Conservation (phyloP, 768 basidiomycete species). For the Symmetrospora coprosmae region DNA sequence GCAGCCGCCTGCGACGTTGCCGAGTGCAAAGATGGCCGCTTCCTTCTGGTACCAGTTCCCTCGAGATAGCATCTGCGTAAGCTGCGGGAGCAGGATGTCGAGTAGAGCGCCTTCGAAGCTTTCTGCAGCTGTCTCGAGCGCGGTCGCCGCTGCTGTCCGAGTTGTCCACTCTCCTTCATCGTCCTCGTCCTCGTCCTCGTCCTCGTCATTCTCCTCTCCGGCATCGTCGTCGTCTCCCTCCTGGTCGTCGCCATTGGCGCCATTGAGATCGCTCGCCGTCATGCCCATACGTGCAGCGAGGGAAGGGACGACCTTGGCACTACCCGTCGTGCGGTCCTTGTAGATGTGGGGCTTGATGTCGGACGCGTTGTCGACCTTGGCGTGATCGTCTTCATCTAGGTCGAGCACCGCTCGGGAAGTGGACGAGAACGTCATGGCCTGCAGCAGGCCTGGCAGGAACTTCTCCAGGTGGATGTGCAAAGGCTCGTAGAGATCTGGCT, state of each 20-base stretch:
- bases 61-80: conserved; percentile 89
- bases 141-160: conserved; percentile 92
- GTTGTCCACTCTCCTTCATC: conserved; percentile 98
- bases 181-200: conserved; percentile 85
- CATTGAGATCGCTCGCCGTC: background rate
- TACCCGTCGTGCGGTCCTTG: conserved; percentile 55
- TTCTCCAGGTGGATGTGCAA: conserved; percentile 71
- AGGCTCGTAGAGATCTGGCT: conserved; percentile 67
- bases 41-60: conserved; percentile 85
- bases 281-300: conserved; percentile 4
- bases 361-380: conserved; percentile 66
- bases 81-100: conserved; percentile 67
- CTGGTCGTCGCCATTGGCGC: conserved; percentile 40
- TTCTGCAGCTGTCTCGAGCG: conserved; percentile 87
- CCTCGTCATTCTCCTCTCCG: conserved; percentile 72
- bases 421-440: conserved; percentile 88
- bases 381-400: conserved; percentile 59
- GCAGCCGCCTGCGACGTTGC: conserved; percentile 97
- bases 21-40: conserved; percentile 89
- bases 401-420: conserved; percentile 85
- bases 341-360: conserved; percentile 92
- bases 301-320: background rate
- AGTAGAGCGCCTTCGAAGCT: conserved; percentile 79
- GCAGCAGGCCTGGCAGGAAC: conserved; percentile 83
- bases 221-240: conserved; percentile 54